These are phyloP conservation scores for Candida railenensis DNA, from an alignment of 805 yeast species.

Conservation along the genomic window DNA sequence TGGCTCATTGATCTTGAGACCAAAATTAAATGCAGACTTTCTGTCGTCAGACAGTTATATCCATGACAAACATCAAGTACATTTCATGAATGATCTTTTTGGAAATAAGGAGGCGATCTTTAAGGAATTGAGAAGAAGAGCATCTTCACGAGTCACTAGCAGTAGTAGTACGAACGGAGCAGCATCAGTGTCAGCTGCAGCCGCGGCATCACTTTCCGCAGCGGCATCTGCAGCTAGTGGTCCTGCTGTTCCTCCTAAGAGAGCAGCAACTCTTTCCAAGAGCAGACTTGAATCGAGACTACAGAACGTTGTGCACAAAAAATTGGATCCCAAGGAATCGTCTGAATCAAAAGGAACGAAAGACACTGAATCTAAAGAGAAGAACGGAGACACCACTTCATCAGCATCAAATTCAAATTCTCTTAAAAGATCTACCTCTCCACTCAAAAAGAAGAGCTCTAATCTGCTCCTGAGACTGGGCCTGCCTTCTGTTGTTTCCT, in stretches of 20 bases:
- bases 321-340: constrained; percentile 10
- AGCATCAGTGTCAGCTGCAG: constrained; percentile 1
- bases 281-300: constrained; percentile 25
- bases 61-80: constrained; percentile 57
- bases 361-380: neutral
- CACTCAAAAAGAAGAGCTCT: constrained; percentile 32
- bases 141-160: constrained; percentile 13
- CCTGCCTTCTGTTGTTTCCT: constrained; percentile 18
- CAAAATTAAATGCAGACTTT: constrained; percentile 26
- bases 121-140: constrained; percentile 49
- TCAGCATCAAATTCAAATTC: neutral
- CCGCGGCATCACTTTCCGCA: neutral
- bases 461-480: neutral
- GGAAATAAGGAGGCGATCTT: constrained; percentile 61
- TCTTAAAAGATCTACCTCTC: constrained; percentile 37
- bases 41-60: constrained; percentile 28
- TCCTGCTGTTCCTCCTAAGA: constrained; percentile 1
- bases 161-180: constrained; percentile 12
- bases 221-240: neutral
- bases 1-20: constrained; percentile 59
- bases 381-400: neutral
- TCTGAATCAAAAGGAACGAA: neutral
- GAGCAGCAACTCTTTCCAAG: constrained; percentile 20
- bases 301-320: constrained; percentile 22
- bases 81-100: constrained; percentile 62